Evolutionary conservation across 2,329 filamentous ascomycete species (phyloP), one percentile per base, ranked within the genome.

Genomic region (Colletotrichum sp.): DNA sequence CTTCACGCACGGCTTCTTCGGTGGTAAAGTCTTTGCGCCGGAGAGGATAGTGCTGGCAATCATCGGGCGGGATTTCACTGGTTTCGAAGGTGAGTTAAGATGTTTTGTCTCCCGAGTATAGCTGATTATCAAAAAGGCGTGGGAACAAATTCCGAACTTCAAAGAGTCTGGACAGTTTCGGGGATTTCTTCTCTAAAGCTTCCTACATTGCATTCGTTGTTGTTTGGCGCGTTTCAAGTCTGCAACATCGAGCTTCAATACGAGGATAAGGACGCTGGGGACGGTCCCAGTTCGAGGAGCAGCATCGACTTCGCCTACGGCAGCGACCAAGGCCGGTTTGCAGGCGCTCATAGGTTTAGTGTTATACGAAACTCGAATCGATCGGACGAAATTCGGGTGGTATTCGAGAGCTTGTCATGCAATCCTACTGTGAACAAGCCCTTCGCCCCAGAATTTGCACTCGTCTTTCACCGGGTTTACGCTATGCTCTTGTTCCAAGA

Each of bases 231-330:
- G 1, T 84, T 84, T 18, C 81, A 83, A 30, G 78, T 80, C 7
- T 72, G 79, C 1, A 78, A 82, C 18, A 39, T 77, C 12, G 39
- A 79, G 0, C 28, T 78, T 3, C 32, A 24, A 24, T 16, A 64
- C 9, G 13, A 24, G 12, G 7, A 34, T 21, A 2, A 12, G 3
- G 3, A 65, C 39, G 2, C 15, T 18, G 10, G 4, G 24, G 49
- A 34, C 3, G 30, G 7, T 18, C 30, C 26, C 6, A 12, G 32
- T 28, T 16, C 71, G 1, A 76, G 80, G 13, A 83, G 82, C 36
- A 79, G 79, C 34, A 60, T 83, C 10, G 83, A 84, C 73, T 79
- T 83, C 60, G 77, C 78, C 0, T 84, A 81, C 21, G 82, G 83
- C 2, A 81, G 78, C 16, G 79, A 82, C 24, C 52, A 77, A 63